phyloP scores from a whole-genome alignment of 2,329 filamentous ascomycete species.

The Stagonosporopsis chrysanthemi region DNA sequence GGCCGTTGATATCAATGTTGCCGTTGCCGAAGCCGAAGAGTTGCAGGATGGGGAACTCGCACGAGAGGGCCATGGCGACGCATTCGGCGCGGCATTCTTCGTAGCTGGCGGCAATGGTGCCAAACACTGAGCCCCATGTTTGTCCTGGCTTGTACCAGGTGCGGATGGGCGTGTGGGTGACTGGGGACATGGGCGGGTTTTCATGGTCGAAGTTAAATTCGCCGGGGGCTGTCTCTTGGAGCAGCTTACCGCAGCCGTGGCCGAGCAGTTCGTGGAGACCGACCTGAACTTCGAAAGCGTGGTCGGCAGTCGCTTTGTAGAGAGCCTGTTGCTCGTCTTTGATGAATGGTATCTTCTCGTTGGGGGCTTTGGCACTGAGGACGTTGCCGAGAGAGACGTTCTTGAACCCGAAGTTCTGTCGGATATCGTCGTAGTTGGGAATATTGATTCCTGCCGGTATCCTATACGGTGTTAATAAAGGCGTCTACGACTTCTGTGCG shows the following conservation, averaged over 20 bases:
- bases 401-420: constrained; percentile 87
- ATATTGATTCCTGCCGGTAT: constrained; percentile 68
- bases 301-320: constrained; percentile 83
- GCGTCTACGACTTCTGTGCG: background rate
- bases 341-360: constrained; percentile 93
- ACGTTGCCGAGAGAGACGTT: constrained; percentile 95
- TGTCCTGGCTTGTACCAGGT: constrained; percentile 95
- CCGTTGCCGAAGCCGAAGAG: constrained; percentile 93
- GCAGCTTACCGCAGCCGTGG: constrained; percentile 90
- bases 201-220: constrained; percentile 86
- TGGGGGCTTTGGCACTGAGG: constrained; percentile 85
- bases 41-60: constrained; percentile 85
- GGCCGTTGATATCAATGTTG: constrained; percentile 71
- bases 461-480: constrained; percentile 24
- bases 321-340: constrained; percentile 76
- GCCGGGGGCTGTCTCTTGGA: constrained; percentile 85
- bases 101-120: constrained; percentile 83
- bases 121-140: constrained; percentile 94
- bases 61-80: constrained; percentile 89
- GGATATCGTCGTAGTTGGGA: constrained; percentile 68
- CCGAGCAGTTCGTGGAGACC: constrained; percentile 89
- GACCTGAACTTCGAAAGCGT: constrained; percentile 93
- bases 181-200: constrained; percentile 81
- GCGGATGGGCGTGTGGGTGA: constrained; percentile 77
- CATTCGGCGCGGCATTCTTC: constrained; percentile 95